A percentile compares a stretch with the other conserved stretches of the same genome.
Conservation (phyloP, 2,329 filamentous ascomycete species). For the Ceratocystis lukuohia region DNA sequence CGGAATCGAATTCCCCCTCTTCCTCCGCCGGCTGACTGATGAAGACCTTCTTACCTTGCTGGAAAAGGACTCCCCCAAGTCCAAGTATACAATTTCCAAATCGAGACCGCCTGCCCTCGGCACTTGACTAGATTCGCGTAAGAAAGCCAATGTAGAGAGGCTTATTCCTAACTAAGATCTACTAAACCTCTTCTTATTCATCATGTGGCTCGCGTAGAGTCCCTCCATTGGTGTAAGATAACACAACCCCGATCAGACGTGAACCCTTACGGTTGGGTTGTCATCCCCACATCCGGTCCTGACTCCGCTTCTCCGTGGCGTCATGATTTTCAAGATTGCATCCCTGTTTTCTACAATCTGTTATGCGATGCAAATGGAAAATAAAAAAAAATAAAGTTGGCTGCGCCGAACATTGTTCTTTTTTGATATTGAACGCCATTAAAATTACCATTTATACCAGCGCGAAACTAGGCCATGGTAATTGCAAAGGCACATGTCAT, state of each 20-base stretch:
- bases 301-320: slow-evolving; percentile 10
- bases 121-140: not conserved
- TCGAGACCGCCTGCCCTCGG: not conserved
- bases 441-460: not conserved
- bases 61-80: not conserved
- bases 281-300: slow-evolving; percentile 5
- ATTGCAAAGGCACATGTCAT: not conserved
- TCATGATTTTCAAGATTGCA: too few species aligned
- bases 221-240: not conserved
- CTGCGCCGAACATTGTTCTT: not conserved
- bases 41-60: not conserved
- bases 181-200: not conserved
- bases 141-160: not conserved
- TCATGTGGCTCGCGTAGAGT: not conserved
- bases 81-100: not conserved
- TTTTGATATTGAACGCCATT: not conserved
- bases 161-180: not conserved
- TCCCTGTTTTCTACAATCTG: not conserved
- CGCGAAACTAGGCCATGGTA: not conserved
- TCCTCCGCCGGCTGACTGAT: not conserved
- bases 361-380: not conserved
- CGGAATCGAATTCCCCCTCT: not conserved
- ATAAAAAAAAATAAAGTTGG: not conserved
- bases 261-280: not conserved
- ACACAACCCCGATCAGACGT: not conserved